Percentiles rank a stretch among this genome's conserved stretches.
phyloP scores from a whole-genome alignment of 2,329 filamentous ascomycete genomes.

The Eurotiales sp. region DNA sequence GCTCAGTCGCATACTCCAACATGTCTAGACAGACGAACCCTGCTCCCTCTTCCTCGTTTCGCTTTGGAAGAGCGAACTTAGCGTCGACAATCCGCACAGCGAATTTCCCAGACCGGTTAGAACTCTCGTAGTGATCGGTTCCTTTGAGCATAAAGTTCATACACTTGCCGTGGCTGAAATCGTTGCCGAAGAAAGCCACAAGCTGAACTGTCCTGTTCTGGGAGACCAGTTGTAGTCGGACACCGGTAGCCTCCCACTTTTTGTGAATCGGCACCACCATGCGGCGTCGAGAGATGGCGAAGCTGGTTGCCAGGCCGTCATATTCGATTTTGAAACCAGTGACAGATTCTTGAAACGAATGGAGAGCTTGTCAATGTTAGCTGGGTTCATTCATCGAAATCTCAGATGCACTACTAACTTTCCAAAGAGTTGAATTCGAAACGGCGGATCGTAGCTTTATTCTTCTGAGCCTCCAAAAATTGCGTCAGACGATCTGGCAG shows the following conservation, averaged over 20 bases:
- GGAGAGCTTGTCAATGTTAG: conserved; percentile 54
- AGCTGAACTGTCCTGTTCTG: conserved; percentile 74
- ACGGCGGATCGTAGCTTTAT: conserved; percentile 64
- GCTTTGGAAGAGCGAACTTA: conserved; percentile 77
- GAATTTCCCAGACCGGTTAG: conserved; percentile 61
- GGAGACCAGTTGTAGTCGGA: conserved; percentile 74
- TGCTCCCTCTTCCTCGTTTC: conserved; percentile 51
- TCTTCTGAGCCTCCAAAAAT: conserved; percentile 57
- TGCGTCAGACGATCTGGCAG: conserved; percentile 60
- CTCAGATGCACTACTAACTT: conserved; percentile 23
- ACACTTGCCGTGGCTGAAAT: conserved; percentile 79
- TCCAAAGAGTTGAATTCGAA: conserved; percentile 62
- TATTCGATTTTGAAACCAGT: conserved; percentile 77
- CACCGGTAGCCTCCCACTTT: conserved; percentile 82
- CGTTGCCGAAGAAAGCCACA: conserved; percentile 74
- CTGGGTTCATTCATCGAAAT: not conserved
- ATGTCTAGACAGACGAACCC: conserved; percentile 81
- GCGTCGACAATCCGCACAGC: conserved; percentile 80
- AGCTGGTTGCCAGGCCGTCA: conserved; percentile 65
- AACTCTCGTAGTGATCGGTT: conserved; percentile 76
- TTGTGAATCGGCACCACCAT: conserved; percentile 94
- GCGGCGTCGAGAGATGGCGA: conserved; percentile 76
- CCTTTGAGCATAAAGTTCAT: conserved; percentile 86
- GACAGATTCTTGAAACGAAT: conserved; percentile 72
- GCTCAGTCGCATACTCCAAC: conserved; percentile 80